Evolutionary conservation across 2,329 filamentous ascomycete genomes (phyloP).

Genomic region (Lachnum nothofagi): DNA sequence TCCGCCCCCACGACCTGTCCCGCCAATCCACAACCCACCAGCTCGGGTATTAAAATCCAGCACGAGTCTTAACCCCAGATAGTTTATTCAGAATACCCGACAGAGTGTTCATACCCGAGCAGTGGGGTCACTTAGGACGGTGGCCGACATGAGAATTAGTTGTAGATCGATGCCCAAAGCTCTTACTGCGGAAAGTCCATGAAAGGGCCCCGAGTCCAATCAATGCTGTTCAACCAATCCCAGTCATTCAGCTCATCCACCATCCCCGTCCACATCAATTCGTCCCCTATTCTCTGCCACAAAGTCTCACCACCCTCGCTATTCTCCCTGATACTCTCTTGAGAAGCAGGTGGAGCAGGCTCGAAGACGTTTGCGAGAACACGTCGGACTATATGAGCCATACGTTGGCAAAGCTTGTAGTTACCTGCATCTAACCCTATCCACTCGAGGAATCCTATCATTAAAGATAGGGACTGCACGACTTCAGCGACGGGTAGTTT

Average conservation of each 20-base stretch:
- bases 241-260: slow-evolving; percentile 15
- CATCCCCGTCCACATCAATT: not conserved
- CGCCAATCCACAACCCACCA: too few species aligned
- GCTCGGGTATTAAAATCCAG: too few species aligned
- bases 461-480: slow-evolving; percentile 16
- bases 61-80: too few species aligned
- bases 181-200: slow-evolving; percentile 6
- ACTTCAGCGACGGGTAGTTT: slow-evolving; percentile 17
- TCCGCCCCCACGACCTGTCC: too few species aligned
- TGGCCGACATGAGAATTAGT: too few species aligned
- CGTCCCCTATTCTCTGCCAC: not conserved
- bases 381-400: slow-evolving; percentile 15
- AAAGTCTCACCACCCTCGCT: not conserved
- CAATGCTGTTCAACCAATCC: slow-evolving; percentile 22
- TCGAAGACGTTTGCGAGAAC: slow-evolving; percentile 18
- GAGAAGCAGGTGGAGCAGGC: not conserved
- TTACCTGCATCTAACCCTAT: slow-evolving; percentile 16
- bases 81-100: too few species aligned
- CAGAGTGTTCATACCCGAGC: too few species aligned
- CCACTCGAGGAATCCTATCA: slow-evolving; percentile 23
- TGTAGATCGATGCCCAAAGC: too few species aligned
- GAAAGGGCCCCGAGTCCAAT: slow-evolving; percentile 17
- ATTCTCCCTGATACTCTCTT: not conserved
- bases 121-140: too few species aligned
- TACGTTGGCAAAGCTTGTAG: slow-evolving; percentile 16